Base-by-base conservation (phyloP, 306 rosid genomes). In the Mimosa bimucronata region DNA sequence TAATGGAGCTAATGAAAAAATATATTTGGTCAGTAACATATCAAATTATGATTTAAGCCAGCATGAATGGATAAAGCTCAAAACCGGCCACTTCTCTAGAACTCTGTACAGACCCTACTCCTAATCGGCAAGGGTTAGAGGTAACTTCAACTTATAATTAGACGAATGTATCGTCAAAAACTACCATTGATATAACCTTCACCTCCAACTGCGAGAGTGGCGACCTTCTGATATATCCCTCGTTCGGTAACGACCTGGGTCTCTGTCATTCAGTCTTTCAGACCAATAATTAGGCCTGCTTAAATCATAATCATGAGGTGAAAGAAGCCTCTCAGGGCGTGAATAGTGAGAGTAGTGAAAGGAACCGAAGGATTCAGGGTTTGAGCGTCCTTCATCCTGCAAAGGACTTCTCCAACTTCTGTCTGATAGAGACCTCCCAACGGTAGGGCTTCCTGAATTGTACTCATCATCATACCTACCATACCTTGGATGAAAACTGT, bases 401-500 rank as follows among this genome's bases (percentile, higher is more conserved):
- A 70, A 37, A 70, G 88, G 84, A 77, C 90, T 86, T 77, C 93
- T 84, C 75, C 94, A 81, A 69, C 88, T 74, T 86, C 97, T 74
- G 46, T 92, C 93, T 50, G 85, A 73, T 42, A 50, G 79, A 60
- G 77, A 75, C 77, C 97, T 89, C 52, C 74, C 76, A 37, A 4
- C 18, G 38, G 73, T 28, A 58, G 90, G 86, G 79, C 85, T 85
- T 70, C 87, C 83, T n/a, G 85, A 65, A 77, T 65, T 84, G 60
- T 75, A 34, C 19, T 50, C 67, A 23, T 66, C 50, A 72, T 90
- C 96, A 38, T 83, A 78, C 57, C 83, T 70, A 55, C 85, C 87
- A 80, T 87, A 93, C 80, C 93, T 86, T 6, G 98, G 92, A 46
- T 87, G 86, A 80, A 84, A 88, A 80, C 90, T 89, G 80, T 81